These are phyloP conservation scores for Parsonsia alboflavescens DNA, from an alignment of 257 asterid genomes.

Conservation along the genomic window DNA sequence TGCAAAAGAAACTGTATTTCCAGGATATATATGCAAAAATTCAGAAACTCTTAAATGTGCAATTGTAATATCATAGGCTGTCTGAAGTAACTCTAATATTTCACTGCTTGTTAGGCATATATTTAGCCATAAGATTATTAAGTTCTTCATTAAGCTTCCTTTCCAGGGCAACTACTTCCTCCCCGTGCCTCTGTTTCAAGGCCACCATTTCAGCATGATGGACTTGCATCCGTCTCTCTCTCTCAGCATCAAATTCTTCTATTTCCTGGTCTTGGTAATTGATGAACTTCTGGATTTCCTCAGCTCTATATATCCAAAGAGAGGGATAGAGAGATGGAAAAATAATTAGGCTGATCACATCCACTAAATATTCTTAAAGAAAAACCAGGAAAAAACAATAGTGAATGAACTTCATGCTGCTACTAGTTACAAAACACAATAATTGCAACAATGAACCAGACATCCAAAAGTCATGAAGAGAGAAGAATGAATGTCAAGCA, in stretches of 20 bases:
- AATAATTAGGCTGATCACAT: not conserved
- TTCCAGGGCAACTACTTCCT: slow-evolving; percentile 41
- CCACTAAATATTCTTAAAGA: not conserved
- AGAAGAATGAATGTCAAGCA: not conserved
- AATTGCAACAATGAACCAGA: not conserved
- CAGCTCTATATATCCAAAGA: slow-evolving; percentile 28
- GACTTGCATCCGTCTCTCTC: slow-evolving; percentile 30
- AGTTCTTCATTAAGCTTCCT: slow-evolving; percentile 33
- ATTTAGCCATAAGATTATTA: slow-evolving; percentile 30
- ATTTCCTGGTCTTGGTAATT: slow-evolving; percentile 38
- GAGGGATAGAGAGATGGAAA: not conserved
- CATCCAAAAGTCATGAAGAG: not conserved
- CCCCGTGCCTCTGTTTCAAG: slow-evolving; percentile 34
- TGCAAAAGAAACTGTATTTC: too few relatives aligned
- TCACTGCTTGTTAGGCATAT: slow-evolving; percentile 9
- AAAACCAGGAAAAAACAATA: not conserved
- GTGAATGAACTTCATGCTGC: not conserved
- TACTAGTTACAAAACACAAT: not conserved
- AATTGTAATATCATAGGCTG: too few relatives aligned
- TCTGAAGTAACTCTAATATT: not conserved
- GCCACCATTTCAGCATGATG: slow-evolving; percentile 33
- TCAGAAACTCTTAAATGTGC: too few relatives aligned
- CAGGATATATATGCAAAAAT: too few relatives aligned
- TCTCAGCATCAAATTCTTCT: slow-evolving; percentile 30
- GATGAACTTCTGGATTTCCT: slow-evolving; percentile 32